Evolutionary conservation across 139 green algal genomes (phyloP), one percentile per base, ranked within the genome.

Genomic region (Helicosporidium sp.): DNA sequence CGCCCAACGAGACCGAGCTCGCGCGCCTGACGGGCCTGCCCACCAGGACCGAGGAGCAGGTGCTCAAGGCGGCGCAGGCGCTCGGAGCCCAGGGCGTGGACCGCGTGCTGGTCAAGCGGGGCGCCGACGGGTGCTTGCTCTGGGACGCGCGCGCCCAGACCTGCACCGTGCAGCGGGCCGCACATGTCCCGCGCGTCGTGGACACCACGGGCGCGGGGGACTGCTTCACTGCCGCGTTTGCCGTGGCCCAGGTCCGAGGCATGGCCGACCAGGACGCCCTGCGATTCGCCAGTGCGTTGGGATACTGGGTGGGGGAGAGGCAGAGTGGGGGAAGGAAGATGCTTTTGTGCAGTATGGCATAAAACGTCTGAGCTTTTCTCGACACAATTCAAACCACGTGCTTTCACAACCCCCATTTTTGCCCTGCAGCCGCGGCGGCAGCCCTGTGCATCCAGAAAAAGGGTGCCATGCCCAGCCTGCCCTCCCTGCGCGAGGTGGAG

Each of bases 1-100:
- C 57, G 13, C 83, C 83, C n/a, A 93, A 93, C 58, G 83, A 93
- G 62, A 91, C 79, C 2, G 83, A 91, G 63, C 74, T 93, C 13
- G 58, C 58, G 4, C 58, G 80, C 2, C 48, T 93, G 12, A 80
- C 77, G 13, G 55, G 57, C 13, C 53, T 82, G 67, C 61, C 61
- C 10, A 80, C 70, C 16, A 62, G 60, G 15, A 72, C 27, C 10
- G 41, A 66, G 12, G 57, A 62, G 23, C 22, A 80, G 52, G 61
- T 66, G 13, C 45, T 57, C 3, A 62, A 46, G 7, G 79, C 79
- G 5, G 75, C 72, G 0, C 27, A 57, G 22, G 25, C 49, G 24
- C 62, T 91, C 37, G 61, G 78, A n/a, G 46, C 41, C 12, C 49
- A 66, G 31, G 78, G 76, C 6, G 67, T 78, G 2, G 6, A 66